A percentile compares a stretch with the other conserved stretches of the same genome.
phyloP scores from a whole-genome alignment of 768 basidiomycete genomes.

The Solioccasus polychromus region DNA sequence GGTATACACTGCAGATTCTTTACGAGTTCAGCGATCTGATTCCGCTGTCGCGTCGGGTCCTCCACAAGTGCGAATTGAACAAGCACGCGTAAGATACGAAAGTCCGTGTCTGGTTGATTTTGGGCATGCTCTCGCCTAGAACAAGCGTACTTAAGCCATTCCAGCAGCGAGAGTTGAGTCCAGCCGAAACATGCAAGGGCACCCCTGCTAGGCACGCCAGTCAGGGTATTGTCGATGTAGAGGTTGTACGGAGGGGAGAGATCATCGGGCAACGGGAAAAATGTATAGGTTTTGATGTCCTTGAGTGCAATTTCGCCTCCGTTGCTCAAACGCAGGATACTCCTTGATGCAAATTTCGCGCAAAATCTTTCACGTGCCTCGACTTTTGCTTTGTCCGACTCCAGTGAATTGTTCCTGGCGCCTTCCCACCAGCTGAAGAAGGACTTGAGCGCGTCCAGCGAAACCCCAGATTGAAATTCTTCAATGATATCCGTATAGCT shows the following conservation, averaged over 20 bases:
- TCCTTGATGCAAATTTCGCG: conserved; percentile 47
- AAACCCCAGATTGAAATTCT: conserved; percentile 11
- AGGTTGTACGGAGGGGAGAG: conserved; percentile 75
- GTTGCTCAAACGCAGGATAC: background rate
- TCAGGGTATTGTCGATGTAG: conserved; percentile 62
- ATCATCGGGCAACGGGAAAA: conserved; percentile 63
- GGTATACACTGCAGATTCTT: conserved; percentile 60
- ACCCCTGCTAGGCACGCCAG: conserved; percentile 44
- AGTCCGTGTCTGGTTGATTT: conserved; percentile 46
- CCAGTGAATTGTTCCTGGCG: background rate
- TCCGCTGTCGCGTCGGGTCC: conserved; percentile 47
- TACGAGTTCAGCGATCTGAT: conserved; percentile 47
- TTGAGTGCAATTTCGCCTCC: conserved; percentile 39
- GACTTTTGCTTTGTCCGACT: background rate
- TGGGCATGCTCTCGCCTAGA: no score
- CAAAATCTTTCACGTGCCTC: conserved; percentile 7
- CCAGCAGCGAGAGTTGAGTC: conserved; percentile 63
- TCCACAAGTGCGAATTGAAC: conserved; percentile 78
- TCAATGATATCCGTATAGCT: conserved; percentile 14
- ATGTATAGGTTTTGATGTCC: conserved; percentile 52
- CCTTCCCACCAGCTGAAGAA: conserved; percentile 15
- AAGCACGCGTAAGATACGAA: conserved; percentile 58
- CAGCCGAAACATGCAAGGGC: conserved; percentile 59
- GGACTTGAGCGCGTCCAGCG: conserved; percentile 2
- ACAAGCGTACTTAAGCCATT: conserved; percentile 76